These are phyloP conservation scores for Mucor racemosus DNA, from an alignment of 371 early-diverging fungal species.

Conservation along the genomic window DNA sequence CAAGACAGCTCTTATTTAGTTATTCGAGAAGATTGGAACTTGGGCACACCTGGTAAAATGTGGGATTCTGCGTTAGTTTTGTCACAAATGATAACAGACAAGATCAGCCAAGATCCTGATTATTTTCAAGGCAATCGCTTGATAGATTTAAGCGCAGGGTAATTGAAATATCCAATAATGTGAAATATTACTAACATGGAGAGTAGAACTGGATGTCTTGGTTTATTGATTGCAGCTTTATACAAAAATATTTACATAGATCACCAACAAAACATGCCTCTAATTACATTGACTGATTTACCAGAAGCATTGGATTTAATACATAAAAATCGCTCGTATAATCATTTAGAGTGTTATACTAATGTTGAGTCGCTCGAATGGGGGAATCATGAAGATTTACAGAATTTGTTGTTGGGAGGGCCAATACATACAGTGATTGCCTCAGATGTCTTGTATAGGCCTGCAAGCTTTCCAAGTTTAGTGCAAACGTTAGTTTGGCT, in stretches of 20 bases:
- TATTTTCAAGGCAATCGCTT: constrained; percentile 29
- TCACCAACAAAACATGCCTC: neutral
- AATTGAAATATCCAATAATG: constrained; percentile 26
- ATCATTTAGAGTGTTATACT: constrained; percentile 18
- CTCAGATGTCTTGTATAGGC: constrained; percentile 63
- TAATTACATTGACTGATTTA: constrained; percentile 47
- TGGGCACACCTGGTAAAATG: constrained; percentile 60
- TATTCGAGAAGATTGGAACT: constrained; percentile 57
- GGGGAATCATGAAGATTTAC: constrained; percentile 24
- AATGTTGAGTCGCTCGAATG: constrained; percentile 38
- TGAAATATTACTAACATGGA: constrained; percentile 16
- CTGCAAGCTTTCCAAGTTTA: constrained; percentile 37
- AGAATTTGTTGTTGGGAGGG: constrained; percentile 9
- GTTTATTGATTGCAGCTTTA: constrained; percentile 21
- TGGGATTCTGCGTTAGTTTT: constrained; percentile 68
- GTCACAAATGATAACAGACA: constrained; percentile 44
- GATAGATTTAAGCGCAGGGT: constrained; percentile 57
- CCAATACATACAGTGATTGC: constrained; percentile 55
- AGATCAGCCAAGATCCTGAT: constrained; percentile 27
- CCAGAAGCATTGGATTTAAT: constrained; percentile 49
- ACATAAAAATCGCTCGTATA: constrained; percentile 33
- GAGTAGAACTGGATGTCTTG: constrained; percentile 32
- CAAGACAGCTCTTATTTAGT: constrained; percentile 22
- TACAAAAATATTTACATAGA: constrained; percentile 12
- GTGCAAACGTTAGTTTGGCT: constrained; percentile 50